Conservation (phyloP, 2,329 filamentous ascomycete species). For the Fusarium newnesense region DNA sequence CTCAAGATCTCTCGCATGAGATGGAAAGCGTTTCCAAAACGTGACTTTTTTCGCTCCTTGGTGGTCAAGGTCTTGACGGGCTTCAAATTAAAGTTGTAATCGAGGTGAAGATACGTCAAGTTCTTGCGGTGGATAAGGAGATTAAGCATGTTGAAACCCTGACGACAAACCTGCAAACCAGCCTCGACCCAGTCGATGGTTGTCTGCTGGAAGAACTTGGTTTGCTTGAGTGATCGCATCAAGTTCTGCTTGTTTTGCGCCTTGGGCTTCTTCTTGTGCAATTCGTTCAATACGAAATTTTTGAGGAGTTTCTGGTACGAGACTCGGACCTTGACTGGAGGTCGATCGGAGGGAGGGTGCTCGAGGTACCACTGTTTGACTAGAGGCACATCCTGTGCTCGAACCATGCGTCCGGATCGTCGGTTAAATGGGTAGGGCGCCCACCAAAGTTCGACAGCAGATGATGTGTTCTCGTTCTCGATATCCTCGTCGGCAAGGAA, state of each 20-base stretch:
- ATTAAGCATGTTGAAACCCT: slow-evolving; percentile 99
- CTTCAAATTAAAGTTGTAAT: slow-evolving; percentile 99
- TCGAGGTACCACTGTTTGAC: slow-evolving; percentile 99
- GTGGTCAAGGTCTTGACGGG: slow-evolving; percentile 98
- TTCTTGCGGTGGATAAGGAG: slow-evolving; percentile 98
- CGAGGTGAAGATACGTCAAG: slow-evolving; percentile 95
- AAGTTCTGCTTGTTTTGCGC: slow-evolving; percentile 95
- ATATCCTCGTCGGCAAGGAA: slow-evolving; percentile 92
- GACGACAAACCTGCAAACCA: slow-evolving; percentile 95
- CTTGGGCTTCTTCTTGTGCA: slow-evolving; percentile 96
- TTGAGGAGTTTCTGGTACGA: slow-evolving; percentile 99
- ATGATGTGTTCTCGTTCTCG: slow-evolving; percentile 87
- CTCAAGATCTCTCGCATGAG: slow-evolving; percentile 98
- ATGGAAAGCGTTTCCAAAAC: slow-evolving; percentile 99
- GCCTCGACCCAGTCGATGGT: slow-evolving; percentile 99
- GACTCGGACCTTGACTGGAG: slow-evolving; percentile 96
- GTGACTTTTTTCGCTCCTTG: slow-evolving; percentile 98
- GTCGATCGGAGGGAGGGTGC: slow-evolving; percentile 84
- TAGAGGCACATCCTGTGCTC: slow-evolving; percentile 94
- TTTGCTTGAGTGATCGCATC: slow-evolving; percentile 88
- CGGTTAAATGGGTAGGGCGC: slow-evolving; percentile 96
- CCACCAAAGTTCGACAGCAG: slow-evolving; percentile 97
- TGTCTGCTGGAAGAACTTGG: slow-evolving; percentile 99
- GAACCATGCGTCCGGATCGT: slow-evolving; percentile 93
- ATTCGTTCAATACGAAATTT: slow-evolving; percentile 93